Conservation (phyloP, 495 filamentous ascomycete species). For the Terfezia claveryi region DNA sequence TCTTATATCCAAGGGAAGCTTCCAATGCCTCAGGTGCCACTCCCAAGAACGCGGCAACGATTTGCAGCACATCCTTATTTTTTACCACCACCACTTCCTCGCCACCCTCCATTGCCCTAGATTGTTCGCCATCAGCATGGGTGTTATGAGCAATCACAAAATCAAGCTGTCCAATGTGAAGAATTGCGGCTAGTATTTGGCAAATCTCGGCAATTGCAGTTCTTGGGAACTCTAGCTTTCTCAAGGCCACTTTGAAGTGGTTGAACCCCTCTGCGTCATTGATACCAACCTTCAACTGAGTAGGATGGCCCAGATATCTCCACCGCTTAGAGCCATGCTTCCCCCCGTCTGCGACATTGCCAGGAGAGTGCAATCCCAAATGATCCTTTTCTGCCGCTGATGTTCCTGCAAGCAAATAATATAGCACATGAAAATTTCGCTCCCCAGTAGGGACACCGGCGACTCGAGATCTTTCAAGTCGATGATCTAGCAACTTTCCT, state of each 20-base stretch:
- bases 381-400: slow-evolving; percentile 75
- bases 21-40: slow-evolving; percentile 61
- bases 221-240: slow-evolving; percentile 82
- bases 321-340: slow-evolving; percentile 52
- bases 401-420: slow-evolving; percentile 85
- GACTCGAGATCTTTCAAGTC: slow-evolving; percentile 74
- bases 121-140: slow-evolving; percentile 59
- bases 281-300: slow-evolving; percentile 87
- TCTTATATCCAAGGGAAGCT: slow-evolving; percentile 76
- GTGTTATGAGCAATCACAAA: slow-evolving; percentile 65
- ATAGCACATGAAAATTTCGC: slow-evolving; percentile 84
- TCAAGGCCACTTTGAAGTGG: slow-evolving; percentile 85
- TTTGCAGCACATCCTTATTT: slow-evolving; percentile 74
- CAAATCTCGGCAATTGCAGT: slow-evolving; percentile 91
- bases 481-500: slow-evolving; percentile 81
- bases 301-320: slow-evolving; percentile 89
- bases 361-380: slow-evolving; percentile 49
- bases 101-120: slow-evolving; percentile 84
- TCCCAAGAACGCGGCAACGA: slow-evolving; percentile 80
- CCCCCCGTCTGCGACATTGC: slow-evolving; percentile 22
- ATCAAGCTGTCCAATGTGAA: slow-evolving; percentile 89
- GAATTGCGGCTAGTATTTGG: slow-evolving; percentile 71
- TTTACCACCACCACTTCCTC: slow-evolving; percentile 65
- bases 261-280: slow-evolving; percentile 91
- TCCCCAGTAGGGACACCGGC: slow-evolving; percentile 83